Conservation (phyloP, 2,329 filamentous ascomycete species). For the Colletotrichum agaves region DNA sequence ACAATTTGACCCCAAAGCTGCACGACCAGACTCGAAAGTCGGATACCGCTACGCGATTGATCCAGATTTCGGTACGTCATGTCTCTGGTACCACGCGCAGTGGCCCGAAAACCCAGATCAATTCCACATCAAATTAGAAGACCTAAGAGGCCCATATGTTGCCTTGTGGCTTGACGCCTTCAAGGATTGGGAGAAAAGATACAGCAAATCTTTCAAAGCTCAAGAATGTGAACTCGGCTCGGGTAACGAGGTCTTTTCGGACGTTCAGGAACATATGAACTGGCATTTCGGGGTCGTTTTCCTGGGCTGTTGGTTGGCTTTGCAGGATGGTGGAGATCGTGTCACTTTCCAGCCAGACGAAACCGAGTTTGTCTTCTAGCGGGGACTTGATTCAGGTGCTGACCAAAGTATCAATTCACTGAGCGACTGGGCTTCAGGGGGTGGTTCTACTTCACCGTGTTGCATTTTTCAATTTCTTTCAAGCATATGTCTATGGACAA, state of each 20-base stretch:
- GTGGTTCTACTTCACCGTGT: no score
- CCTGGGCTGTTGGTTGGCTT: not conserved
- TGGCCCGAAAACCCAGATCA: not conserved
- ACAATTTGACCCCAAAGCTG: not conserved
- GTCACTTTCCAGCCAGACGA: not conserved
- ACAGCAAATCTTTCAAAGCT: not conserved
- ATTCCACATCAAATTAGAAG: not conserved
- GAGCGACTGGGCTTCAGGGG: no score
- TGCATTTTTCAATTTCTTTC: no score
- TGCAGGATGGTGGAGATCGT: not conserved
- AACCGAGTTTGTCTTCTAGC: not conserved
- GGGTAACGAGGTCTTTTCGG: not conserved
- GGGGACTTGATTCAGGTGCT: not conserved
- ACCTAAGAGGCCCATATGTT: not conserved
- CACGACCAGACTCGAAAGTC: fast-evolving
- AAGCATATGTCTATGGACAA: no score
- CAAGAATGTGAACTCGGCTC: not conserved
- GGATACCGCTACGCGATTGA: not conserved
- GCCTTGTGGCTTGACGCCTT: not conserved
- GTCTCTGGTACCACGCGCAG: not conserved
- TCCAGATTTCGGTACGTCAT: not conserved
- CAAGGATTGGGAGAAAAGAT: not conserved
- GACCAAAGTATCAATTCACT: no score
- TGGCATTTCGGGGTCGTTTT: not conserved
- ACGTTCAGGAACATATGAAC: not conserved